Conservation (phyloP, 2,329 filamentous ascomycete genomes). For the Fusarium pininemorale region DNA sequence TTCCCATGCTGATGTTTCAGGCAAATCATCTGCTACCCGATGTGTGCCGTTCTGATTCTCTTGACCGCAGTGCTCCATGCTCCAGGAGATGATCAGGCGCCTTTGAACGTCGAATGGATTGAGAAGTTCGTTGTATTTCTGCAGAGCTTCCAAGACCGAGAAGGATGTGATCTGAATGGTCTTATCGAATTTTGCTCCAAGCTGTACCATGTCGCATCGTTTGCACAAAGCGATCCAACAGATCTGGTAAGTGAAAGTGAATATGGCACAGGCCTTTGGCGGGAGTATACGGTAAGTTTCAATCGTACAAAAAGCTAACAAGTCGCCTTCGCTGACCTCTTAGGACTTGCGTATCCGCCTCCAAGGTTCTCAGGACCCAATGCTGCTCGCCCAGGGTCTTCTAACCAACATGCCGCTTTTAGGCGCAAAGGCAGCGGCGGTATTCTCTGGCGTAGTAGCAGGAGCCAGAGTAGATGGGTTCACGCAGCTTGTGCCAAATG, state of each 20-base stretch:
- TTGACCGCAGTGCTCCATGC: fast-evolving
- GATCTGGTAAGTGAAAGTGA: fast-evolving
- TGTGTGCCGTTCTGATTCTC: not conserved
- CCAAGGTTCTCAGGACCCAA: not conserved
- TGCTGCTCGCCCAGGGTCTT: not conserved
- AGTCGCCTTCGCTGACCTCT: not conserved
- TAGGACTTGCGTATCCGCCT: not conserved
- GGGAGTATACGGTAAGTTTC: not conserved
- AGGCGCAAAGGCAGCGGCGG: not conserved
- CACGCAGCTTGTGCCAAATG: not conserved
- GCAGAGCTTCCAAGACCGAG: not conserved
- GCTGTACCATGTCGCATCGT: not conserved
- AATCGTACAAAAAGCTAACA: fast-evolving
- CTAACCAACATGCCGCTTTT: not conserved
- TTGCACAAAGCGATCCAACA: not conserved
- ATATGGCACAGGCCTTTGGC: fast-evolving
- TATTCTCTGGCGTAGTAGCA: not conserved
- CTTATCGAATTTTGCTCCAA: not conserved
- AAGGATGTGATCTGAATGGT: not conserved
- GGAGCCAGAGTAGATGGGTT: fast-evolving
- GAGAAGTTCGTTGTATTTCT: not conserved
- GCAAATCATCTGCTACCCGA: not conserved
- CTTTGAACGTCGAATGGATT: not conserved
- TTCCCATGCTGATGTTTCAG: fast-evolving
- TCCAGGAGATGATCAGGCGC: fast-evolving